Evolutionary conservation across 768 basidiomycete species (phyloP), one percentile per base, ranked within the genome.

Genomic region (Suillus decipiens): DNA sequence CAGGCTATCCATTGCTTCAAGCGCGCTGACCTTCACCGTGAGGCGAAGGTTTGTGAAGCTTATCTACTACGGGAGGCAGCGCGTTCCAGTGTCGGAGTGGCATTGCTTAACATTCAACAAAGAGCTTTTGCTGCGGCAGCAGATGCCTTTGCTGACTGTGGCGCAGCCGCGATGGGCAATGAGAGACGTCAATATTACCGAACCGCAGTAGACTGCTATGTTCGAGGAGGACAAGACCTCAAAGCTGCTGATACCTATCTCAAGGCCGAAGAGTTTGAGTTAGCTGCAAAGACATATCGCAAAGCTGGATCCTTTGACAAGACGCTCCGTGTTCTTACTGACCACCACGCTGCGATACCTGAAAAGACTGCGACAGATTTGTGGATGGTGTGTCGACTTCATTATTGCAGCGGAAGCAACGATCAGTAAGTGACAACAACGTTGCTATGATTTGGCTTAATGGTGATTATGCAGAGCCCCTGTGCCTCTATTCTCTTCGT

Each of bases 1-100:
- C 84, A 88, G 63, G 85, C 88, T 0, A 80, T 79, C 73, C 77
- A 83, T 59, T 84, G 84, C 61, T 87, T 81, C 50, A 77, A 80
- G 53, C 78, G 81, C 1, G 88, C 87, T 1, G 71, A 64, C 2
- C 68, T 76, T 53, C 72, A 64, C 0, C 78, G 79, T 14, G 78
- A 87, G 70, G 79, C 73, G n/a, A 76, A 71, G 2, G 78, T 86
- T 14, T 79, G 86, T 1, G 64, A 81, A 10, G 84, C 88, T 0
- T 88, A 85, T 66, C 76, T 80, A 57, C 77, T 87, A 6, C 81
- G 86, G 59, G 80, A 84, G 63, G 70, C 77, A 37, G 88, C 88
- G 4, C 75, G 79, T 53, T 62, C 69, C 51, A 37, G 73, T 64
- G 28, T 71, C 2, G 72, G 75, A 56, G 66, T 75, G 33, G 71